Evolutionary conservation across 176 grass and related monocot genomes (phyloP).

Genomic region (Carex kokanica): DNA sequence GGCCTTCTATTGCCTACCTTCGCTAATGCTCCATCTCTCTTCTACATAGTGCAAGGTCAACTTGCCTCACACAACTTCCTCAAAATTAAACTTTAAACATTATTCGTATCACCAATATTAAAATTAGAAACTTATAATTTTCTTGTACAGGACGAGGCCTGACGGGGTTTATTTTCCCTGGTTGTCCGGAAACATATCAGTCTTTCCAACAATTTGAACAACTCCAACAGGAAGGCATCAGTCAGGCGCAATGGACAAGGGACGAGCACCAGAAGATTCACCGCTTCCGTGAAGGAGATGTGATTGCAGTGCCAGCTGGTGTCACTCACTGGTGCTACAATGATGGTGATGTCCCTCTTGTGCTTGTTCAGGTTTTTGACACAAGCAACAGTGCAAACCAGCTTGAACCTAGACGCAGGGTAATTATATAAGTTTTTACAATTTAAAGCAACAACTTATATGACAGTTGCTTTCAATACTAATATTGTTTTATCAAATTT

Average conservation of each 20-base stretch:
- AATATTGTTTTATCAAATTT: background rate
- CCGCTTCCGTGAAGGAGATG: conserved; percentile 32
- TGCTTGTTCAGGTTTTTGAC: conserved; percentile 30
- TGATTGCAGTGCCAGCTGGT: conserved; percentile 36
- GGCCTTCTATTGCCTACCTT: conserved; percentile 31
- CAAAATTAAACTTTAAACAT: background rate
- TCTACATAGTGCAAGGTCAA: conserved; percentile 40
- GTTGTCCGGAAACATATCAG: conserved; percentile 42
- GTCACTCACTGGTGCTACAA: conserved; percentile 38
- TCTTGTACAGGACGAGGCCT: conserved; percentile 25
- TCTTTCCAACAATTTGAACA: conserved; percentile 12
- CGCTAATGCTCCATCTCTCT: conserved; percentile 29
- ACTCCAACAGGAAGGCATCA: background rate
- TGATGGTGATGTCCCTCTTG: conserved; percentile 32
- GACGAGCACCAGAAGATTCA: conserved; percentile 46
- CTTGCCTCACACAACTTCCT: background rate
- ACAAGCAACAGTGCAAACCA: conserved; percentile 37
- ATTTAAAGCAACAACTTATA: background rate
- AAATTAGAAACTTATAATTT: background rate
- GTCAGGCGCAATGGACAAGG: conserved; percentile 9
- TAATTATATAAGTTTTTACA: background rate
- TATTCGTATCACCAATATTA: background rate
- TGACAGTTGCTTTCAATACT: background rate
- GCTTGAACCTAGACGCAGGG: conserved; percentile 29
- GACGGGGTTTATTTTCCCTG: conserved; percentile 23